A percentile compares a stretch with the other conserved stretches of the same genome.
phyloP scores from a whole-genome alignment of 495 filamentous ascomycete genomes.

The Pseudoneurospora amorphoporcata region DNA sequence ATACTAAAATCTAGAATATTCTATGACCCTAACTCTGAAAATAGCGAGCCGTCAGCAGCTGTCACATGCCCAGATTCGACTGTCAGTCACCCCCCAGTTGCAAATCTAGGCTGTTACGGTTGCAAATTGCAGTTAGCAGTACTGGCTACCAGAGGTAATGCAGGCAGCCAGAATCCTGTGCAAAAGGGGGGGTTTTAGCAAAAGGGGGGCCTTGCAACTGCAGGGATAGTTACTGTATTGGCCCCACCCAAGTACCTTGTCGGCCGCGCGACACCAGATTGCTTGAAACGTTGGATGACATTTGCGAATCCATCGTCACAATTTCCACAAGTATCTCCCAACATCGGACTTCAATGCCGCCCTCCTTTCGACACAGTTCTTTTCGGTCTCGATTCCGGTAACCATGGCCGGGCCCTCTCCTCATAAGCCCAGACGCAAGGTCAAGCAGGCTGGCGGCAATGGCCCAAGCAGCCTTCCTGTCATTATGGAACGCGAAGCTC shows the following conservation, averaged over 20 bases:
- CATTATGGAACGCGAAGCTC: constrained; percentile 17
- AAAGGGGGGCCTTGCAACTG: too few species aligned
- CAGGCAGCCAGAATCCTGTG: too few species aligned
- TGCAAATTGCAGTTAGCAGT: too few species aligned
- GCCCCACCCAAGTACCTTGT: not conserved
- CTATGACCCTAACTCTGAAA: too few species aligned
- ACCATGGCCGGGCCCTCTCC: constrained; percentile 33
- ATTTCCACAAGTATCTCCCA: not conserved
- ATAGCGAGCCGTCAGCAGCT: too few species aligned
- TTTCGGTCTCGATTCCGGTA: constrained; percentile 15
- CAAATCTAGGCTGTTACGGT: too few species aligned
- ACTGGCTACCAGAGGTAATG: too few species aligned
- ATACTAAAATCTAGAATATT: too few species aligned
- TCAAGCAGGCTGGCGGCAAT: constrained; percentile 27
- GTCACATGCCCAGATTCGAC: too few species aligned
- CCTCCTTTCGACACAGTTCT: not conserved
- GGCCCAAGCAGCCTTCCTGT: constrained; percentile 4
- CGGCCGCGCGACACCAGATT: constrained; percentile 8
- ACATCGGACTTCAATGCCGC: constrained; percentile 13
- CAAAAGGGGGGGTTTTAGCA: too few species aligned
- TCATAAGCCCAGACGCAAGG: constrained; percentile 42
- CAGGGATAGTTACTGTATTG: too few species aligned
- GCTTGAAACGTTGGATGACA: not conserved
- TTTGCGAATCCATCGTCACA: not conserved
- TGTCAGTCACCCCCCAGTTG: too few species aligned